Percentiles rank a stretch among this genome's conserved stretches.
Conservation (phyloP, 192 early-diverging fungal genomes). For the Haplosporangium gracile region DNA sequence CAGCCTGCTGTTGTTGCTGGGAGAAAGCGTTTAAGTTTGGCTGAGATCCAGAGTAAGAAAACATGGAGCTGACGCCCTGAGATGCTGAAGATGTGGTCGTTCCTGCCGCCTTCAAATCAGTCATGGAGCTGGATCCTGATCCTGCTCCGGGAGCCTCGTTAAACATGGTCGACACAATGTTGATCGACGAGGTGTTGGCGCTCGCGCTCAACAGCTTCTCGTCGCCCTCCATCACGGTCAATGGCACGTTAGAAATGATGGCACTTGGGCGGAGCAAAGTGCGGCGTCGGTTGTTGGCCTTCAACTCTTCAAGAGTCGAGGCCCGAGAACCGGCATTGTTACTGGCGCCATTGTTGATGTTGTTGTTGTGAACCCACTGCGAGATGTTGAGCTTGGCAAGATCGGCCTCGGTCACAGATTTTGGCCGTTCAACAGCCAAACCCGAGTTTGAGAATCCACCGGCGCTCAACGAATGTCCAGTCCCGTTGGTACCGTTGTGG, state of each 20-base stretch:
- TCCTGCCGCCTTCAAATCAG: not conserved
- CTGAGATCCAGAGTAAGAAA: constrained; percentile 22
- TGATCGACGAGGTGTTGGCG: constrained; percentile 57
- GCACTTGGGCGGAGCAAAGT: constrained; percentile 49
- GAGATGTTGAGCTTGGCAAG: constrained; percentile 44
- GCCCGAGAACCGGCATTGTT: not conserved
- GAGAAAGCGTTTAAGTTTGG: constrained; percentile 16
- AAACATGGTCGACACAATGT: constrained; percentile 57
- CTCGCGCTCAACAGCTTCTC: constrained; percentile 56
- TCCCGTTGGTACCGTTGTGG: constrained; percentile 46
- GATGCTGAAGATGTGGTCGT: constrained; percentile 22
- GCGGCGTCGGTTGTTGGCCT: constrained; percentile 50
- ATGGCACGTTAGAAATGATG: constrained; percentile 55
- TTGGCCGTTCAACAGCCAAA: constrained; percentile 56
- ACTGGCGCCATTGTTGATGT: not conserved
- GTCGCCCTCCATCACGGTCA: constrained; percentile 54
- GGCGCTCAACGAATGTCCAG: constrained; percentile 37
- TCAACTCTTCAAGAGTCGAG: constrained; percentile 42
- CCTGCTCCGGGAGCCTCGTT: constrained; percentile 27
- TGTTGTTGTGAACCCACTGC: constrained; percentile 44
- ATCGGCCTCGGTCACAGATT: constrained; percentile 53
- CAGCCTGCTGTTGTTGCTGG: constrained; percentile 56
- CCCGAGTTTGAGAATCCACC: constrained; percentile 35
- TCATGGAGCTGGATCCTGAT: constrained; percentile 30
- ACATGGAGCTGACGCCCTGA: constrained; percentile 19